These are phyloP conservation scores for Xylaria longipes DNA, from an alignment of 495 filamentous ascomycete species.

Conservation along the genomic window DNA sequence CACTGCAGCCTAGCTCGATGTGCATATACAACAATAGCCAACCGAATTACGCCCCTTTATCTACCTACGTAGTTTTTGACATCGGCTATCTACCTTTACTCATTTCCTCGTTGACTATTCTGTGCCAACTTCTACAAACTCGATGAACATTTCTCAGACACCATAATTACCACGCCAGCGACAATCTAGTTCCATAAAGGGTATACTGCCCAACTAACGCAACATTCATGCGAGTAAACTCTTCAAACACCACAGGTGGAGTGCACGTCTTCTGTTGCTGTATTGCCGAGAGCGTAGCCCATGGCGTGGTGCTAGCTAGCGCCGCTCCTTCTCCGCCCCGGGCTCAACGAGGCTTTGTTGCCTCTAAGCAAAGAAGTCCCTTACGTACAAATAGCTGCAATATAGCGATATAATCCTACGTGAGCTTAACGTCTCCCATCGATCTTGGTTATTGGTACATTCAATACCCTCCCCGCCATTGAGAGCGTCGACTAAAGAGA, in stretches of 20 bases:
- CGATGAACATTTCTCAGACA: background rate
- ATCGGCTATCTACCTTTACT: background rate
- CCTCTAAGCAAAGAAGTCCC: background rate
- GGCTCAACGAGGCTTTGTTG: background rate
- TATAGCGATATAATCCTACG: background rate
- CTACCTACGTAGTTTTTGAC: background rate
- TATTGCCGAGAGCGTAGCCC: background rate
- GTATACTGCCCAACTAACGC: background rate
- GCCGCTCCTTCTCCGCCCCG: background rate
- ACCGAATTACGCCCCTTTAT: background rate
- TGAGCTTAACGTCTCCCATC: background rate
- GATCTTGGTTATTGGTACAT: background rate
- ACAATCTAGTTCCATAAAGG: background rate
- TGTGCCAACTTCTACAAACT: background rate
- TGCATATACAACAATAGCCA: background rate
- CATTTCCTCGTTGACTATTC: background rate
- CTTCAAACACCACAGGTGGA: background rate
- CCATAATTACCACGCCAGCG: background rate
- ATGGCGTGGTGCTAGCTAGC: background rate
- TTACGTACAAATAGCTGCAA: background rate
- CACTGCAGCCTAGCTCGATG: background rate
- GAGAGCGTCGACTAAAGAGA: background rate
- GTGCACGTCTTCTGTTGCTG: no score
- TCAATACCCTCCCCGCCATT: background rate
- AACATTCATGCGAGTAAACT: background rate